Base-by-base conservation (phyloP, 108 stramenopile species). In the Nannochloropsis gaditana region DNA sequence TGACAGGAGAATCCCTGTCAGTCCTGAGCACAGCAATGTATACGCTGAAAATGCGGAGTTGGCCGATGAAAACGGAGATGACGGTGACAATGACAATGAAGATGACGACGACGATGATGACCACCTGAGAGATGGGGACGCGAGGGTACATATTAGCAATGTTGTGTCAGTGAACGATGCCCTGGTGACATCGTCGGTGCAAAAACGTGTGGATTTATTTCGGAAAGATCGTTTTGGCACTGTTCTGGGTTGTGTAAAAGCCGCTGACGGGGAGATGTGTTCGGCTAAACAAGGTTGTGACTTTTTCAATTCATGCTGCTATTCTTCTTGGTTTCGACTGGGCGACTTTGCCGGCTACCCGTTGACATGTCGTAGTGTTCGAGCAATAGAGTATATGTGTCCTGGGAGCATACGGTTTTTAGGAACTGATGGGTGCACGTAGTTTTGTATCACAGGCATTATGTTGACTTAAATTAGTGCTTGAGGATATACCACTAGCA, bases 251-350 rank as follows among this genome's bases (percentile, higher is more conserved):
- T 73, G 59, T n/a, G n/a, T 73, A 3, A 4, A 3, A n/a, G 59
- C 59, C 2, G 15, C 15, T 6, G 59, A 73, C n/a, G 59, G 59
- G 15, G 59, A 73, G 59, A 73, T 73, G 59, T 73, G 59, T 73
- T 15, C 59, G 59, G 59, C 59, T 73, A 73, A 73, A n/a, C 15
- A 73, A n/a, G 59, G 59, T n/a, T 73, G 59, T 73, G 59, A 73
- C 59, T 73, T 73, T n/a, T 73, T 73, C 59, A 73, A 6, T 73
- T 73, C 59, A n/a, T 73, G 59, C 8, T 73, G 59, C n/a, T 73
- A 73, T 3, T 15, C 59, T 73, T n/a, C 19, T 73, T 73, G 59
- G 59, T 73, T 3, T n/a, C 59, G 59, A n/a, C 59, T 73, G 19
- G 59, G 59, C 6, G n/a, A 73, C 59, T 73, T n/a, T n/a, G 59